Evolutionary conservation across 192 early-diverging fungal genomes (phyloP), one percentile per base, ranked within the genome.

Genomic region (Pilaira anomala): DNA sequence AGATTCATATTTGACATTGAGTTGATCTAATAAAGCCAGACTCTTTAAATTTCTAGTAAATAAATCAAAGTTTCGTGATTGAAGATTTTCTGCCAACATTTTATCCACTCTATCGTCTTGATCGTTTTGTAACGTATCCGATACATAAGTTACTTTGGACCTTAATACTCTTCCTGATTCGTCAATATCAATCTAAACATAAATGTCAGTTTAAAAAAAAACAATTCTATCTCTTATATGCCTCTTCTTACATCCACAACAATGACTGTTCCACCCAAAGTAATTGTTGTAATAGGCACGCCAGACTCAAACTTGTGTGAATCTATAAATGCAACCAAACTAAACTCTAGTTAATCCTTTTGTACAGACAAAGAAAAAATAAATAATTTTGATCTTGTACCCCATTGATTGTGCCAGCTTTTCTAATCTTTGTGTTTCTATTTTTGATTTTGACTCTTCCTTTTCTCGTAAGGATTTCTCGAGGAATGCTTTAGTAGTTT

Each of bases 181-280:
- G 28, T 73, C 65, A 16, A 73, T 63, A 40, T 73, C 71, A 45
- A 73, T 67, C 71, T 73, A 46, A 4, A 14, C 22, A 30, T 29
- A 36, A 58, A 12, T 25, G 13, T 12, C 16, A 51, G 22, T 36
- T 36, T 36, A 45, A 60, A 45, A 60, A 44, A 25, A 13, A 11
- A 26, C 25, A 2, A 51, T 51, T 19, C 36, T 30, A 51, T 41
- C 21, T 18, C 21, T 13, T 21, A 13, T 12, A n/a, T 0, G 0
- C 12, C 13, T 28, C 1, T 21, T 30, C 60, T 52, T 67, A 73
- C 71, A 60, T 73, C 71, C 28, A 73, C 55, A 2, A 73, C 71
- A 63, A 73, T 73, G 11, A 66, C 66, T 21, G 60, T 73, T 9
- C 71, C 71, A 46, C 65, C 71, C 9, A 67, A 18, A 21, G 71